Base-by-base conservation (phyloP, 2,329 filamentous ascomycete genomes). In the Cercospora sesami region DNA sequence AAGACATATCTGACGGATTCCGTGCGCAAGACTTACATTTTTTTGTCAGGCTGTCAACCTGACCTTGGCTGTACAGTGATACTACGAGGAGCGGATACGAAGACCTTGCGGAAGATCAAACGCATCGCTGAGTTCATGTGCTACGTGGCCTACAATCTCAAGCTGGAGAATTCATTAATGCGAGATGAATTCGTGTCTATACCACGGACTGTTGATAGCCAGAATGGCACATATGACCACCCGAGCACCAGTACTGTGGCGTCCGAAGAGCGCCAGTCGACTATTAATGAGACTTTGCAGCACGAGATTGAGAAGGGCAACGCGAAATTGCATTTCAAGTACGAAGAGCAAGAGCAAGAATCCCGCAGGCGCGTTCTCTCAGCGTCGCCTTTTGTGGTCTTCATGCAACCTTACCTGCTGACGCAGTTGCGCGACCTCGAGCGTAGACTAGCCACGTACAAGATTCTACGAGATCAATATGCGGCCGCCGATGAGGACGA, bases 41-140 rank as follows among this genome's bases (percentile, higher is more conserved):
- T 95, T 77, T 83, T 99, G 2, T 96, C 94, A 1, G 94, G 94
- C 2, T 97, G 93, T 74, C 89, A 91, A 8, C 92, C 92, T 70
- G 91, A 96, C 68, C 86, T 99, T 2, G 96, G 95, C 0, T 98
- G 95, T 77, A 99, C 95, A 0, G 97, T 99, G 73, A 92, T 93
- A 12, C 83, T 99, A 23, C 89, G 95, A 57, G 95, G 95, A 1
- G 92, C 91, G 3, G 89, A 91, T 68, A 89, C 89, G 31, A 82
- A 87, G 59, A 84, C 89, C 0, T 84, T 99, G 18, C 84, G 88
- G 1, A 91, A 89, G 73, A 89, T 99, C 79, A 99, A 99, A 80
- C 87, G 89, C 63, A 95, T 99, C 72, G 95, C 94, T 10, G 95
- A 99, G 77, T 98, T 99, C 77, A 97, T 99, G 94, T 91, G 96